These are phyloP conservation scores for Wickerhamiella allomyrinae DNA, from an alignment of 805 yeast species.

Conservation along the genomic window DNA sequence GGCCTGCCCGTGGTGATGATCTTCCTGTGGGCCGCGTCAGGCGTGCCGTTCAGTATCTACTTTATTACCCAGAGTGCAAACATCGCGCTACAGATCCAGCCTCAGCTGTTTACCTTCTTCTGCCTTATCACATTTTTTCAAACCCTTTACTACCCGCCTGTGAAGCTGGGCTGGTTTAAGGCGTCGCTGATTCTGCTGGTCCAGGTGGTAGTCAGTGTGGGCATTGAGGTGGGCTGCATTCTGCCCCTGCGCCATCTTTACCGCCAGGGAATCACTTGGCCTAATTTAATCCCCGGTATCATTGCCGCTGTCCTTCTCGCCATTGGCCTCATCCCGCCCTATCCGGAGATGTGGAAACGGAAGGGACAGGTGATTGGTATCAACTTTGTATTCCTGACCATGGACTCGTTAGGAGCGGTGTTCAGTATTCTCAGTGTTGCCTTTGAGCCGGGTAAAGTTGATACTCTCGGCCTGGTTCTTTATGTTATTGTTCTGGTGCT, in stretches of 20 bases:
- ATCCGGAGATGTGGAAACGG: conserved; percentile 66
- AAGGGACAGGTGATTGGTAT: conserved; percentile 80
- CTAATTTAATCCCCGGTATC: conserved; percentile 64
- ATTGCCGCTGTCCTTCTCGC: conserved; percentile 65
- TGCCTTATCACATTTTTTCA: conserved; percentile 57
- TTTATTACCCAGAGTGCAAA: conserved; percentile 58
- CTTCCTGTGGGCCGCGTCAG: conserved; percentile 67
- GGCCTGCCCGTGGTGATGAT: conserved; percentile 86
- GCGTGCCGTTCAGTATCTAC: conserved; percentile 78
- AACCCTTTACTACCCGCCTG: conserved; percentile 63
- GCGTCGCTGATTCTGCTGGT: conserved; percentile 26
- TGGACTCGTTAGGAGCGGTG: conserved; percentile 75
- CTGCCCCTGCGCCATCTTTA: conserved; percentile 48
- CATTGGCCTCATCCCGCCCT: conserved; percentile 75
- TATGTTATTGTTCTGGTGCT: conserved; percentile 59
- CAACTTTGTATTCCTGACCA: conserved; percentile 58
- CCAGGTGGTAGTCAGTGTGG: conserved; percentile 36
- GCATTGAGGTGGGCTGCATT: conserved; percentile 55
- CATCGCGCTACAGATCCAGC: conserved; percentile 73
- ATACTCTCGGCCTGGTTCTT: conserved; percentile 64
- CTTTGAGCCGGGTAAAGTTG: conserved; percentile 41
- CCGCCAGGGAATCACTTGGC: conserved; percentile 49
- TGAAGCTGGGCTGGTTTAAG: conserved; percentile 20
- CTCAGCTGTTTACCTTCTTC: conserved; percentile 63
- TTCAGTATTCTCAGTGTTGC: conserved; percentile 55